Evolutionary conservation across 768 basidiomycete genomes (phyloP), one percentile per base, ranked within the genome.

Genomic region (Russula sp.): DNA sequence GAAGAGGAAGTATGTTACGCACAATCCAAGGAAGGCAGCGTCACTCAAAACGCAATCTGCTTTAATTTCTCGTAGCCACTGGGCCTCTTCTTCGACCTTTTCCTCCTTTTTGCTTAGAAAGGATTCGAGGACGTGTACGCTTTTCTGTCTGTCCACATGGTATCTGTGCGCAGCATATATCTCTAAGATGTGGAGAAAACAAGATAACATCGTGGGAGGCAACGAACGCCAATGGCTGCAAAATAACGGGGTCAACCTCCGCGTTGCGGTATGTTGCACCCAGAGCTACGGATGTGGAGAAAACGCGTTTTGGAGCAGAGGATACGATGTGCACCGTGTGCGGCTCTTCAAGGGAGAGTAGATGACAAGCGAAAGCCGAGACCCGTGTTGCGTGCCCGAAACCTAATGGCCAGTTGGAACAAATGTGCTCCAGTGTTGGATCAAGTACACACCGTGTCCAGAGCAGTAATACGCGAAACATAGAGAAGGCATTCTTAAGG

Each of bases 341-440:
- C 47, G 72, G 73, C 6, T 74, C 72, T 6, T 72, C 65, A 14
- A 85, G 75, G 56, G 73, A 76, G 22, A 87, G 75, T 18, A 92
- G 77, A 66, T 85, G 82, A 51, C 77, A 73, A 3, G 86, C 78
- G 65, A 91, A 84, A 1, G 89, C 89, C 16, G 88, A 88, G 16
- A 91, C 89, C 42, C 89, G 83, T 3, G 89, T 92, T 9, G 89
- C 89, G 70, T 91, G 89, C n/a, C 89, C 87, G 60, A 87, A 90
- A n/a, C 87, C 86, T 88, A 44, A 13, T 13, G 14, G 11, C 34
- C 3, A 6, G 35, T 66, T n/a, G 27, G 54, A 22, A 27, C 22
- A n/a, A 16, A 35, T 14, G 42, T 40, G 2, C 32, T 6, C 14
- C n/a, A 49, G 13, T 6, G 47, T 54, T 16, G 45, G 20, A 34